phyloP scores from a whole-genome alignment of 2,329 filamentous ascomycete species.

The Verticillium albo-atrum region DNA sequence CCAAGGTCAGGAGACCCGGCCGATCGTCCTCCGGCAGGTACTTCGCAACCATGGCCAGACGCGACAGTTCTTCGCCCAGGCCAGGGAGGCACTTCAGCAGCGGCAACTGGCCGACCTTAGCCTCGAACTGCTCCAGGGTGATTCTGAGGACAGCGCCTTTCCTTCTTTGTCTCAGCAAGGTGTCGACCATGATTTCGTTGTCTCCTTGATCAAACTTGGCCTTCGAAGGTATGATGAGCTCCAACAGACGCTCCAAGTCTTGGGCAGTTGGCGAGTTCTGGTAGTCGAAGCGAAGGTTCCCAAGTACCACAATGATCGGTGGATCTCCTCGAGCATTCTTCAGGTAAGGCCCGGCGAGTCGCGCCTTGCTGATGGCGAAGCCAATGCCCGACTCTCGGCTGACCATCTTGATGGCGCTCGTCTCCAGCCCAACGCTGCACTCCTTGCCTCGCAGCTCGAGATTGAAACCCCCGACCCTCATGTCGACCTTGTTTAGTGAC shows the following conservation, averaged over 20 bases:
- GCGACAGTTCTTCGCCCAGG: slow-evolving; percentile 74
- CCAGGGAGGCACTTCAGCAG: slow-evolving; percentile 64
- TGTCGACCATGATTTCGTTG: slow-evolving; percentile 93
- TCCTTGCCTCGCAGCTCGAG: slow-evolving; percentile 73
- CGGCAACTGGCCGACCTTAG: slow-evolving; percentile 57
- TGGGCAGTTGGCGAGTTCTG: slow-evolving; percentile 67
- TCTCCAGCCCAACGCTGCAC: slow-evolving; percentile 69
- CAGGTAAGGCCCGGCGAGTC: slow-evolving; percentile 66
- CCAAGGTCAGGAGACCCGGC: slow-evolving; percentile 77
- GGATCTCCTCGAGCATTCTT: slow-evolving; percentile 48
- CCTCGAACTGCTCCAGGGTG: slow-evolving; percentile 59
- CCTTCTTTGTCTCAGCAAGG: slow-evolving; percentile 75
- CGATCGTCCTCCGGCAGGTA: slow-evolving; percentile 95
- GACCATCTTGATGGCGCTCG: slow-evolving; percentile 77
- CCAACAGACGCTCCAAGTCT: slow-evolving; percentile 77
- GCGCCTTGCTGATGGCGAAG: slow-evolving; percentile 70
- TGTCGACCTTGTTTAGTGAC: slow-evolving; percentile 64
- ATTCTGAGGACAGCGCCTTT: slow-evolving; percentile 80
- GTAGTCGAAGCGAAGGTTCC: slow-evolving; percentile 68
- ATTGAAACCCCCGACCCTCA: slow-evolving; percentile 71
- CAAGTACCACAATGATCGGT: slow-evolving; percentile 58
- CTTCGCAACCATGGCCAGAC: slow-evolving; percentile 82
- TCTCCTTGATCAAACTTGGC: slow-evolving; percentile 81
- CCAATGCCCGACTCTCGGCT: slow-evolving; percentile 69
- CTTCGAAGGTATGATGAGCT: slow-evolving; percentile 86